phyloP scores from a whole-genome alignment of 1,284 basidiomycete species.

The Retiboletus flavoniger region DNA sequence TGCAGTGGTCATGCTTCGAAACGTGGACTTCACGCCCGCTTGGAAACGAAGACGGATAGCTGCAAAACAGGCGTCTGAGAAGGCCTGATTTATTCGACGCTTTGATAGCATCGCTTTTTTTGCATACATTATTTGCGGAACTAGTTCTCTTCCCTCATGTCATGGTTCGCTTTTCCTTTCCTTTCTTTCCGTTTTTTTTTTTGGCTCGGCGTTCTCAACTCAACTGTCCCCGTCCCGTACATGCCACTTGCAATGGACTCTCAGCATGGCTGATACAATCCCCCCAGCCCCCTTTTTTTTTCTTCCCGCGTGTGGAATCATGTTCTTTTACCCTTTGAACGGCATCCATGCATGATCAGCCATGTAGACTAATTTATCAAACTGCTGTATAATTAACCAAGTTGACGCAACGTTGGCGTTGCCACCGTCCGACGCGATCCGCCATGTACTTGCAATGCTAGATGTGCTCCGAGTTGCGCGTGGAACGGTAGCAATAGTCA shows the following conservation, averaged over 20 bases:
- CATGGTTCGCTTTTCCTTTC: slow-evolving; percentile 3
- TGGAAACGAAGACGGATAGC: slow-evolving; percentile 36
- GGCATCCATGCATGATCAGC: not conserved
- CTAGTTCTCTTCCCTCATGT: slow-evolving; percentile 1
- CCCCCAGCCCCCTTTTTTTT: not conserved
- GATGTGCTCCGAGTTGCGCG: not conserved
- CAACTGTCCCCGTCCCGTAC: not conserved
- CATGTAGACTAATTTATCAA: slow-evolving; percentile 27
- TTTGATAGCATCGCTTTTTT: slow-evolving; percentile 17
- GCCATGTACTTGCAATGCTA: not conserved
- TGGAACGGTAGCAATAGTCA: not conserved
- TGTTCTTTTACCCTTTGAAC: not conserved
- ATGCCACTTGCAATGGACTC: slow-evolving; percentile 9
- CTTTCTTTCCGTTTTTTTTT: not conserved
- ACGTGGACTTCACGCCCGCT: slow-evolving; percentile 35
- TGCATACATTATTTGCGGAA: slow-evolving; percentile 23
- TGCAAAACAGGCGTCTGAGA: slow-evolving; percentile 21
- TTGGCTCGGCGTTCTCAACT: not conserved
- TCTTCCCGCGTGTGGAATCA: not conserved
- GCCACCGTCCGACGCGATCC: not conserved
- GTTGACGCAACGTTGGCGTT: not conserved
- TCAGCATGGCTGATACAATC: slow-evolving; percentile 6
- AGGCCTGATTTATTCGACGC: slow-evolving; percentile 23
- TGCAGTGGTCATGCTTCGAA: slow-evolving; percentile 32
- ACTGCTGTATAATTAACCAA: slow-evolving; percentile 4